phyloP scores from a whole-genome alignment of 805 yeast species.

The Priceomyces medius region DNA sequence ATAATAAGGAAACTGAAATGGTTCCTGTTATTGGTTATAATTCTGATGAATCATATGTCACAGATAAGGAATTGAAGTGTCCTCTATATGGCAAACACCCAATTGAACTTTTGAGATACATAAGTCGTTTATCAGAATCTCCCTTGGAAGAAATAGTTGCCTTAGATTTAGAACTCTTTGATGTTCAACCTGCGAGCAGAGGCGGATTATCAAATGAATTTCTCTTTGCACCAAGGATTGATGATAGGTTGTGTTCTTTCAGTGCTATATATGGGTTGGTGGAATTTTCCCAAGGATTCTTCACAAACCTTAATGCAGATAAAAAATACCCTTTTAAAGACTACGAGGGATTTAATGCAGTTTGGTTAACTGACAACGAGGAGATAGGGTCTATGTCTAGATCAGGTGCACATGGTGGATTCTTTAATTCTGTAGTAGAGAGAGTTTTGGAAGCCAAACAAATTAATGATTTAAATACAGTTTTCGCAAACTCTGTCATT shows the following conservation, averaged over 20 bases:
- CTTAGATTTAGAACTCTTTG: constrained; percentile 76
- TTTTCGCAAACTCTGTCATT: constrained; percentile 32
- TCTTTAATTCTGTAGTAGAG: constrained; percentile 20
- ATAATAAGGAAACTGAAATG: constrained; percentile 72
- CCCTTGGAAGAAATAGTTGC: constrained; percentile 62
- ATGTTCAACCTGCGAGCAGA: constrained; percentile 72
- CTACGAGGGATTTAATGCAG: constrained; percentile 29
- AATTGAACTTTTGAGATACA: constrained; percentile 62
- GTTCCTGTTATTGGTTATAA: constrained; percentile 74
- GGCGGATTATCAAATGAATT: constrained; percentile 81
- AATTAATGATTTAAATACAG: constrained; percentile 7
- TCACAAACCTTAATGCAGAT: constrained; percentile 4
- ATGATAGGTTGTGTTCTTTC: constrained; percentile 79
- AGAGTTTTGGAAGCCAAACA: constrained; percentile 9
- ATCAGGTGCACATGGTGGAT: constrained; percentile 40
- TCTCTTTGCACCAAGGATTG: constrained; percentile 78
- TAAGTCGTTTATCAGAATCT: constrained; percentile 60
- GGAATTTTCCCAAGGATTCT: constrained; percentile 18
- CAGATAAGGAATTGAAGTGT: constrained; percentile 59
- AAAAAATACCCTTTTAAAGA: constrained; percentile 10
- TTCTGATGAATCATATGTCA: constrained; percentile 36
- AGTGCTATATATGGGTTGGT: constrained; percentile 65
- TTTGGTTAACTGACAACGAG: constrained; percentile 39
- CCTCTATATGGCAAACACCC: constrained; percentile 72
- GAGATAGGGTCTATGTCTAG: constrained; percentile 41